Base-by-base conservation (phyloP, 768 basidiomycete genomes). In the Dendrothele bispora region DNA sequence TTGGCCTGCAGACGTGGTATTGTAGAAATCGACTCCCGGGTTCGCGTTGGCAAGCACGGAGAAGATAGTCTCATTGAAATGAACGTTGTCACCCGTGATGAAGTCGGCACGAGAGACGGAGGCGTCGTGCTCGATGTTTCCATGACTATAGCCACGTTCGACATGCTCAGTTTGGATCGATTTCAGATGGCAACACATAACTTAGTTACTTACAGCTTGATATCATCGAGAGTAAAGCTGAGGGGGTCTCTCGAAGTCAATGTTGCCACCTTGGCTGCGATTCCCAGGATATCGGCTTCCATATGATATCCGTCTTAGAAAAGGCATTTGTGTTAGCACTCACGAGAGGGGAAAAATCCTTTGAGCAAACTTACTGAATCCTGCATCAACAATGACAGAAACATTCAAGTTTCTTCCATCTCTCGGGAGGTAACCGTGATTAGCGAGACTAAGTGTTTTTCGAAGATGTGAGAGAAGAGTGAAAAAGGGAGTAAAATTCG, bases 161-260 rank as follows among this genome's bases (percentile, higher is more conserved):
- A 14, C 14, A 26, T 39, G 5, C 22, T 20, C 2, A 32, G 22
- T 17, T 32, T 3, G 3, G 2, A 35, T 14, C 8, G 15, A 14
- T 3, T 40, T 18, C 28, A 15, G 3, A 5, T n/a, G n/a, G n/a
- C n/a, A n/a, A n/a, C n/a, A n/a, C n/a, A n/a, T n/a, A n/a, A n/a
- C n/a, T n/a, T 2, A 15, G 17, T 25, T 3, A 49, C 51, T 25
- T 36, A 58, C 52, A 54, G 44, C 36, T 52, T 56, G 46, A 58
- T 14, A 35, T 56, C 56, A 29, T 53, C 46, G 5, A 58, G 49
- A 7, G 44, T 56, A 38, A 56, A 56, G 22, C 35, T 52, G n/a
- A 54, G 55, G 10, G 55, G 48, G 17, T 48, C 57, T 29, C 43
- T 49, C 7, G 57, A 53, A 7, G 57, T 55, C 1, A 56, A 45